phyloP scores from a whole-genome alignment of 768 basidiomycete genomes.

The Tylopilus subfusipes region DNA sequence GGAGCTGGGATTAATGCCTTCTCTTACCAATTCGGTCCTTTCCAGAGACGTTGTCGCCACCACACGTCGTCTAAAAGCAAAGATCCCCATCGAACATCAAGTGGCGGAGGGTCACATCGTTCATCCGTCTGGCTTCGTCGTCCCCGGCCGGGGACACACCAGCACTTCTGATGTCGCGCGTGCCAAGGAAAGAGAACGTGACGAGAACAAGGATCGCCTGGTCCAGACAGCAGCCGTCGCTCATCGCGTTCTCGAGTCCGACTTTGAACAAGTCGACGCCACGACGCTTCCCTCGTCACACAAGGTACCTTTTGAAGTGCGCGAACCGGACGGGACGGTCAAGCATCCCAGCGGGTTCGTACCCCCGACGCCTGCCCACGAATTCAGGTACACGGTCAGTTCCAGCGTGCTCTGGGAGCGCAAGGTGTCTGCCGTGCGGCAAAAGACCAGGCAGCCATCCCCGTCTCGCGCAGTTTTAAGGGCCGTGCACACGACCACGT shows the following conservation, averaged over 20 bases:
- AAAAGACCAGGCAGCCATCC: slow-evolving; percentile 8
- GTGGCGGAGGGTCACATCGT: slow-evolving; percentile 12
- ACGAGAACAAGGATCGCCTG: slow-evolving; percentile 16
- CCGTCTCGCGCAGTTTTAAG: slow-evolving; percentile 15
- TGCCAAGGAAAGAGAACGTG: slow-evolving; percentile 25
- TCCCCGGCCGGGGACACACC: slow-evolving; percentile 29
- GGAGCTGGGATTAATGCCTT: slow-evolving; percentile 20
- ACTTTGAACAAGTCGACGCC: slow-evolving; percentile 25
- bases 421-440: slow-evolving; percentile 13
- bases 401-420: slow-evolving; percentile 15
- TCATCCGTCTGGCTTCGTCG: slow-evolving; percentile 29
- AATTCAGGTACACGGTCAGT: slow-evolving; percentile 28
- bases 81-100: slow-evolving; percentile 28
- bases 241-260: slow-evolving; percentile 30
- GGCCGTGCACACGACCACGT: slow-evolving; percentile 20
- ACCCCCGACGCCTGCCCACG: slow-evolving; percentile 40
- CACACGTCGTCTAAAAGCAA: slow-evolving; percentile 28
- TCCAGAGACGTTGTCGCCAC: slow-evolving; percentile 25
- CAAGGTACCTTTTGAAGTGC: slow-evolving; percentile 44
- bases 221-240: slow-evolving; percentile 33
- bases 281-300: slow-evolving; percentile 24
- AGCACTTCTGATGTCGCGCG: slow-evolving; percentile 24
- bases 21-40: slow-evolving; percentile 20
- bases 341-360: slow-evolving; percentile 42
- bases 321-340: slow-evolving; percentile 36